Base-by-base conservation (phyloP, 345 rosid genomes). In the Hirschfeldia incana region DNA sequence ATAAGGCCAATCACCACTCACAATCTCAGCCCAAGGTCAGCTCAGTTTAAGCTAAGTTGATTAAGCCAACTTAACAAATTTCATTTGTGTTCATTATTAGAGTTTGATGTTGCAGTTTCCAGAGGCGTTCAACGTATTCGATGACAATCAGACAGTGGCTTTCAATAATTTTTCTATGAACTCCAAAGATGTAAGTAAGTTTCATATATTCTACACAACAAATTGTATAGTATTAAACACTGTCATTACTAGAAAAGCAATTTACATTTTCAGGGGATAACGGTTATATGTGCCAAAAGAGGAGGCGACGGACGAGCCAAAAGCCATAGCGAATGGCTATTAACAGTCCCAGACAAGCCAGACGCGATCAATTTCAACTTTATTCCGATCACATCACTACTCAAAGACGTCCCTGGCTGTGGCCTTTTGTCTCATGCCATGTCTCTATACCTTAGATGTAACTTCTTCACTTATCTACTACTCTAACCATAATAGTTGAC, bases 351-450 rank as follows among this genome's bases (percentile, higher is more conserved):
- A 26, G 81, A 85, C 10, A 87, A 21, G 69, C 96, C 99, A 0
- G 99, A 95, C 11, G 96, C 93, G 4, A 81, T 91, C 71, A 85
- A 87, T 3, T 95, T 86, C 76, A 87, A 37, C 83, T 89, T 95
- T 85, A 83, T 93, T 51, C 97, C 99, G 29, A 90, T 95, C 69
- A 91, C 98, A 66, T 88, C 97, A 79, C 91, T 95, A 0, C 93
- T 95, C 15, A 87, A 85, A 39, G 89, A 86, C 49, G 87, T 86
- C 65, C 90, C 94, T 64, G 99, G 99, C 51, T 87, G 73, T 68
- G 99, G 97, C 42, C 88, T 95, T 84, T 62, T 95, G 27, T 90
- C 98, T 17, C 99, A 95, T 75, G 99, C 99, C 76, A 91, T 93
- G 85, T 92, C 94, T 83, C 92, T 95, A 66, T 95, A 95, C 77